phyloP scores from a whole-genome alignment of 2,329 filamentous ascomycete genomes.

The Pseudocercospora cruenta region DNA sequence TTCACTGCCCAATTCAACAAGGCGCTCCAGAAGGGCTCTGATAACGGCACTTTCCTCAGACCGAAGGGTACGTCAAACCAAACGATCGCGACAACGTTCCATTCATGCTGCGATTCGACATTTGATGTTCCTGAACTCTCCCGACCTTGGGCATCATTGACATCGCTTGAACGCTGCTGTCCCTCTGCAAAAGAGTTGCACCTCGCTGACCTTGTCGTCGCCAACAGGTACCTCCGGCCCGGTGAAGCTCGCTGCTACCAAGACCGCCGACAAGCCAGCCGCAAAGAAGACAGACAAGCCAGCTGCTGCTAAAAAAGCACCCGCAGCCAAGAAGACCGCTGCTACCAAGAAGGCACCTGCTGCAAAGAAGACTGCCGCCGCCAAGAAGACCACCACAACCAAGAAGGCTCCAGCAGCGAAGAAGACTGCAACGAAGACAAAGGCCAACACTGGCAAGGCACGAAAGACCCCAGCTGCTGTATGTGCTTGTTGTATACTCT shows the following conservation, averaged over 20 bases:
- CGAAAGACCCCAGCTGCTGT: constrained; percentile 47
- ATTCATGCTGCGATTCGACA: constrained; percentile 13
- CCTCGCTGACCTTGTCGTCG: constrained; percentile 31
- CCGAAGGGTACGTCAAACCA: constrained; percentile 74
- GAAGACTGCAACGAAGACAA: constrained; percentile 42
- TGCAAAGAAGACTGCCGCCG: constrained; percentile 57
- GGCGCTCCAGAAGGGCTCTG: constrained; percentile 78
- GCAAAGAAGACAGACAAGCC: constrained; percentile 44
- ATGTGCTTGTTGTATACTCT: constrained; percentile 19
- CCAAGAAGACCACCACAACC: constrained; percentile 53
- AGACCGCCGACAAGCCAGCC: constrained; percentile 46
- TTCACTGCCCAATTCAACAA: constrained; percentile 84
- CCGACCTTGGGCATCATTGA: constrained; percentile 12
- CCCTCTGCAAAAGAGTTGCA: no score
- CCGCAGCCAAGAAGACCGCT: constrained; percentile 56
- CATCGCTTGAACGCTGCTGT: constrained; percentile 10
- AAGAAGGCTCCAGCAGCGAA: constrained; percentile 51
- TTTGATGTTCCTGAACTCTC: constrained; percentile 17
- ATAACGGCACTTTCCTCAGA: constrained; percentile 83
- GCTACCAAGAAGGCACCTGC: constrained; percentile 45
- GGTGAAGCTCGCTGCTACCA: constrained; percentile 70
- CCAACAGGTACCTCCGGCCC: constrained; percentile 75
- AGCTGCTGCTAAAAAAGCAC: constrained; percentile 39
- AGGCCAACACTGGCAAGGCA: constrained; percentile 52
- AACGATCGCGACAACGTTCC: constrained; percentile 29